A percentile compares a stretch with the other conserved stretches of the same genome.
Evolutionary conservation across 371 early-diverging fungal genomes (phyloP).

Genomic region (Mortierella sp.): DNA sequence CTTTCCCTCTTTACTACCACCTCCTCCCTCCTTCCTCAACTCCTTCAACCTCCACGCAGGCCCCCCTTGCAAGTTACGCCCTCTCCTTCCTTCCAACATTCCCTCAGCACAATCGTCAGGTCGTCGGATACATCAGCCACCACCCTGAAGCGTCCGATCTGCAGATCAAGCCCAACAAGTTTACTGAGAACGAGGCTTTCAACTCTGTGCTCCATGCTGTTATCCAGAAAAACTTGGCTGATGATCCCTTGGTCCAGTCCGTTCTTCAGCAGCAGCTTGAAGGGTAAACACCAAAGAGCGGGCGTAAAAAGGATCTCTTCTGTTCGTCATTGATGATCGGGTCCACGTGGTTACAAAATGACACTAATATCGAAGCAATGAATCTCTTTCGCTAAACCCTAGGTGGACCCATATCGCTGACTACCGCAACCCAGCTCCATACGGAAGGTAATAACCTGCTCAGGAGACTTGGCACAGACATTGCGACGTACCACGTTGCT

Average conservation of each 20-base stretch:
- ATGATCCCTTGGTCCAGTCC: conserved; percentile 39
- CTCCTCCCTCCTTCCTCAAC: conserved; percentile 13
- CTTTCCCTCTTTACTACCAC: conserved; percentile 28
- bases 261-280: conserved; percentile 52
- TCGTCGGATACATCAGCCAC: conserved; percentile 40
- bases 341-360: too few relatives aligned
- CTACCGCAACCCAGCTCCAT: conserved; percentile 54
- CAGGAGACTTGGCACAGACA: neutral
- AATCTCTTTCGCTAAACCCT: neutral
- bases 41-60: neutral
- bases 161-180: conserved; percentile 31
- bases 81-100: conserved; percentile 46
- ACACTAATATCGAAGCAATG: neutral
- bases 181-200: conserved; percentile 52
- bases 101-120: conserved; percentile 34
- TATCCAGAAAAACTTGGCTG: conserved; percentile 31
- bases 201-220: conserved; percentile 32
- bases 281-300: conserved; percentile 28
- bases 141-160: neutral
- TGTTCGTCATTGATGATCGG: neutral
- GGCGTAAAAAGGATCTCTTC: neutral
- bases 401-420: conserved; percentile 56
- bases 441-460: conserved; percentile 42
- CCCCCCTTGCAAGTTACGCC: conserved; percentile 25
- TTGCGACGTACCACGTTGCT: neutral